Evolutionary conservation across 345 rosid genomes (phyloP), one percentile per base, ranked within the genome.

Genomic region (Dimocarpus longan): DNA sequence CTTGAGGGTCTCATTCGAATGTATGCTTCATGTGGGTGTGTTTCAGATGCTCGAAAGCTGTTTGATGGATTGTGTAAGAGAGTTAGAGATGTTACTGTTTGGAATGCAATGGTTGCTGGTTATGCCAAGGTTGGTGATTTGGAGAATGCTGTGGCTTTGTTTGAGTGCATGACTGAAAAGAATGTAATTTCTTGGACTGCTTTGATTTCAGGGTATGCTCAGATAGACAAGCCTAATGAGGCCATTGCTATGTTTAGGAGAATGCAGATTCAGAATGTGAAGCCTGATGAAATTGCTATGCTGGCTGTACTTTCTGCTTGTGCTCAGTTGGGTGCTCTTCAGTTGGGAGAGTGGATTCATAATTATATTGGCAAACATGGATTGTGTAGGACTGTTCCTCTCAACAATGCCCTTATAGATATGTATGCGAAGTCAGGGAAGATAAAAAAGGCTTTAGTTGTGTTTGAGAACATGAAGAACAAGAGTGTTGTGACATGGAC

Each of bases 401-500:
- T 95, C 64, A 77, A 77, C 48, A 91, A 95, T 21, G 90, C 95
- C 1, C 79, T 95, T 48, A 89, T 93, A 8, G 91, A 95, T 84
- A 89, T 86, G 94, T 93, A 89, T 60, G 91, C 94, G 0, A 93
- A 95, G 78, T 90, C 95, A 6, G 95, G 97, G 12, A 74, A 86
- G 28, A 84, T 93, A 62, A 68, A 50, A 18, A 87, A 85, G 86
- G 97, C 98, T 0, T 74, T 88, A 73, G 84, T 75, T 15, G 89
- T 82, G 8, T 93, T 90, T 78, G 91, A 89, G 80, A 67, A 71
- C 63, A 77, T 86, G 84, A 73, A 63, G 56, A 82, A 70, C 48
- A 93, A 74, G 69, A 91, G 72, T 80, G 85, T 92, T 2, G 80
- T 90, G 42, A 84, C 97, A 75, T 91, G 98, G 98, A 93, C 98